Evolutionary conservation across 495 filamentous ascomycete species (phyloP).

Genomic region (Poronia punctata): DNA sequence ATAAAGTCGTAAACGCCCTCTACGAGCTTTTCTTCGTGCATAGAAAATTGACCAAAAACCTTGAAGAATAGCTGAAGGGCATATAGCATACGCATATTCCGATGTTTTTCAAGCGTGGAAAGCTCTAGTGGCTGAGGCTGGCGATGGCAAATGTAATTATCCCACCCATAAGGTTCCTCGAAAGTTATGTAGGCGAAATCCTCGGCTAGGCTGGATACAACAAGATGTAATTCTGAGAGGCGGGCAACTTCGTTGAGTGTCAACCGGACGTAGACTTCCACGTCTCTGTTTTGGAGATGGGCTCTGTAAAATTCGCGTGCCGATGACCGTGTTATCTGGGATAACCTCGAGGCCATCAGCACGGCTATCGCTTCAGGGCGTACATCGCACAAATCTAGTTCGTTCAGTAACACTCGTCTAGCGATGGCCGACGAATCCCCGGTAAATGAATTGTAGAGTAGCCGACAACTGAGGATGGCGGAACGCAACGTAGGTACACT

Average conservation of each 20-base stretch:
- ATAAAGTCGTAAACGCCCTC: slow-evolving; percentile 1
- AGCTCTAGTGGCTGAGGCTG: background rate
- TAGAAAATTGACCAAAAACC: slow-evolving; percentile 1
- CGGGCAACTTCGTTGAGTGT: background rate
- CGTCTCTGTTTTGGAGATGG: slow-evolving; percentile 2
- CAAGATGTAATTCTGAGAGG: background rate
- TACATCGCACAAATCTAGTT: background rate
- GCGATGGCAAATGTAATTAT: background rate
- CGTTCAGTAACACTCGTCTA: background rate
- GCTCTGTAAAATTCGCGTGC: slow-evolving; percentile 1
- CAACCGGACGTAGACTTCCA: background rate
- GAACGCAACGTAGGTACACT: background rate
- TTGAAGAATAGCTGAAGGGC: slow-evolving; percentile 1
- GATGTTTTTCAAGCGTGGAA: slow-evolving; percentile 1
- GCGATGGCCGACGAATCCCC: background rate
- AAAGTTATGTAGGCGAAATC: background rate
- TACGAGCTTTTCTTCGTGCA: background rate
- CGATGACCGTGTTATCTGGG: slow-evolving; percentile 1
- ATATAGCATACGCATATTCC: slow-evolving; percentile 3
- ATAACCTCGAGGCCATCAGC: slow-evolving; percentile 1
- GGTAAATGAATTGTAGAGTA: background rate
- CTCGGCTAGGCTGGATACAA: background rate
- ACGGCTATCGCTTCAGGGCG: background rate
- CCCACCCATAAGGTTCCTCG: background rate
- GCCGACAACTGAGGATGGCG: background rate